Percentiles rank a stretch among this genome's conserved stretches.
Conservation (phyloP, 768 basidiomycete species). For the Suillus subalutaceus region DNA sequence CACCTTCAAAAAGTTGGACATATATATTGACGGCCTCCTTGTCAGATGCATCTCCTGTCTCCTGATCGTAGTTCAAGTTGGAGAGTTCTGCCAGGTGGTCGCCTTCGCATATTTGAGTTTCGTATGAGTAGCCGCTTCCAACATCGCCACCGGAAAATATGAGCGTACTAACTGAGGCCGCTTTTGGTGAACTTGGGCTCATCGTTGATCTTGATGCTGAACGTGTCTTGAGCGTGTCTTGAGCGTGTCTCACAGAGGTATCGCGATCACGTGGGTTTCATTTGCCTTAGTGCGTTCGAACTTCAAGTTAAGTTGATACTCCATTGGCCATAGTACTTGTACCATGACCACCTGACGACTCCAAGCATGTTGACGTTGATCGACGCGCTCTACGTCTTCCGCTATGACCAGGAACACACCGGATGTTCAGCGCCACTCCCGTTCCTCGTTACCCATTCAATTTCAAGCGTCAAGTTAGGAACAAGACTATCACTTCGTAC, state of each 20-base stretch:
- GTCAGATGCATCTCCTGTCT: slow-evolving; percentile 1
- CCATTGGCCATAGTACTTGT: no score
- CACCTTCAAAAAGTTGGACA: slow-evolving; percentile 35
- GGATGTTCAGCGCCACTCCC: no score
- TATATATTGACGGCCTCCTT: slow-evolving; percentile 21
- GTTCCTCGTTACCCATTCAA: no score
- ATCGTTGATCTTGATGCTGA: slow-evolving; percentile 15
- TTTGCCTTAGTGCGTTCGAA: neutral
- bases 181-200: slow-evolving; percentile 15
- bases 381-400: no score
- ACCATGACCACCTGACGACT: no score
- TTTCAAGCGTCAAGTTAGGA: no score
- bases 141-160: slow-evolving; percentile 35
- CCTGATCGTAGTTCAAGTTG: slow-evolving; percentile 8
- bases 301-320: no score
- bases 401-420: no score
- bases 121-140: slow-evolving; percentile 18
- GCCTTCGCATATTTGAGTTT: slow-evolving; percentile 11
- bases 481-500: no score
- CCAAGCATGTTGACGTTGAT: no score
- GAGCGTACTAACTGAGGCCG: slow-evolving; percentile 25
- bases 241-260: neutral
- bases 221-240: neutral
- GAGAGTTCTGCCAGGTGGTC: slow-evolving; percentile 10
- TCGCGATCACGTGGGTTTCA: slow-evolving; percentile 6